Conservation (phyloP, 257 asterid species). For the Plantago major region DNA sequence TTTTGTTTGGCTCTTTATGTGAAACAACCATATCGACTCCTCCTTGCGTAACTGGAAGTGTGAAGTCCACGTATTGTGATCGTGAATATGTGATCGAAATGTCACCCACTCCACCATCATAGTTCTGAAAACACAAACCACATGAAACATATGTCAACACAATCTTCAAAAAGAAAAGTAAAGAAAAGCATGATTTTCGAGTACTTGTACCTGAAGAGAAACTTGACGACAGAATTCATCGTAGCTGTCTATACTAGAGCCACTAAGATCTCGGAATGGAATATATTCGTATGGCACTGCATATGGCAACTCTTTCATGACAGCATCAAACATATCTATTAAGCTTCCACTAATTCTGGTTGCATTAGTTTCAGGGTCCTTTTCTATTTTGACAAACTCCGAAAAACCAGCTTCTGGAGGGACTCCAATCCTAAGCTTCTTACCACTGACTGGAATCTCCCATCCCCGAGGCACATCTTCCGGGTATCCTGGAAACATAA, state of each 20-base stretch:
- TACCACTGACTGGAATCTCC: slow-evolving; percentile 15
- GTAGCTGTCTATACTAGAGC: slow-evolving; percentile 9
- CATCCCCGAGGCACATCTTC: slow-evolving; percentile 27
- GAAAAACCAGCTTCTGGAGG: slow-evolving; percentile 22
- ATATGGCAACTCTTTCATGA: slow-evolving; percentile 26
- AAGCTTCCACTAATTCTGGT: slow-evolving; percentile 22
- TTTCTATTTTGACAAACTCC: slow-evolving; percentile 23
- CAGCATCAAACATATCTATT: slow-evolving; percentile 26
- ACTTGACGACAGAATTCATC: slow-evolving; percentile 16
- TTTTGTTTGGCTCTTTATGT: slow-evolving; percentile 4
- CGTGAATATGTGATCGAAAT: slow-evolving; percentile 25
- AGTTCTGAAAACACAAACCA: slow-evolving; percentile 8
- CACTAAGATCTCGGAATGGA: slow-evolving; percentile 20
- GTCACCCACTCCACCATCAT: slow-evolving; percentile 33
- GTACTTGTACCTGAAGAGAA: slow-evolving; percentile 7
- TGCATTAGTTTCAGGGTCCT: slow-evolving; percentile 20
- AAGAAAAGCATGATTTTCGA: not conserved
- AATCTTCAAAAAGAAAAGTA: not conserved
- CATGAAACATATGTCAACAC: not conserved
- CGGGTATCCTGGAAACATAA: slow-evolving; percentile 38
- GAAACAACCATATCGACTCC: slow-evolving; percentile 22
- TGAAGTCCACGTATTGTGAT: slow-evolving; percentile 27
- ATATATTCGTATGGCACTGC: slow-evolving; percentile 25
- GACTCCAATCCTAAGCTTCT: slow-evolving; percentile 29
- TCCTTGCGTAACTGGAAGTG: slow-evolving; percentile 27